Conservation (phyloP, 257 asterid genomes). For the Parsonsia alboflavescens region DNA sequence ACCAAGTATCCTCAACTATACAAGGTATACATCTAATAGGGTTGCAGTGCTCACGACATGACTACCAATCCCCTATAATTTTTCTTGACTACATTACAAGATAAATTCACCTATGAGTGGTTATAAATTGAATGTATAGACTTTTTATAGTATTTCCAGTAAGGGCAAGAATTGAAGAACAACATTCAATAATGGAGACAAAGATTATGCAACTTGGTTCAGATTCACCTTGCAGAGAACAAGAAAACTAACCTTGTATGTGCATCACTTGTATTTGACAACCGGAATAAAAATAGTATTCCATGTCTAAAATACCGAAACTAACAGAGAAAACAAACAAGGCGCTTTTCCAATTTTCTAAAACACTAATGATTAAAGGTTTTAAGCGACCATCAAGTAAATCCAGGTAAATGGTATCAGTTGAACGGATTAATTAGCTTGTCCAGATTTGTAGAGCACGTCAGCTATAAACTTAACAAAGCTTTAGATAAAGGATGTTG, state of each 20-base stretch:
- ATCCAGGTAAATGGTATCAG: neutral
- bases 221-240: neutral
- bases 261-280: neutral
- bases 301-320: neutral
- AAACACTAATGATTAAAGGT: neutral
- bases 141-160: neutral
- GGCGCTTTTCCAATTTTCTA: neutral
- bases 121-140: neutral
- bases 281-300: neutral
- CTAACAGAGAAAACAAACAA: neutral
- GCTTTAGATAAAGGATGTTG: neutral
- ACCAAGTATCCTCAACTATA: neutral
- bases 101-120: neutral
- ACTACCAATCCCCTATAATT: neutral
- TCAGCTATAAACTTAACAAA: neutral
- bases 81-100: neutral
- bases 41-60: neutral
- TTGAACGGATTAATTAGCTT: neutral
- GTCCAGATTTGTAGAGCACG: neutral
- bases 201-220: neutral
- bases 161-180: neutral
- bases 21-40: neutral
- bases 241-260: neutral
- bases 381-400: neutral
- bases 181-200: neutral